Evolutionary conservation across 2,329 filamentous ascomycete species (phyloP).

Genomic region (Spiromastix sp.): DNA sequence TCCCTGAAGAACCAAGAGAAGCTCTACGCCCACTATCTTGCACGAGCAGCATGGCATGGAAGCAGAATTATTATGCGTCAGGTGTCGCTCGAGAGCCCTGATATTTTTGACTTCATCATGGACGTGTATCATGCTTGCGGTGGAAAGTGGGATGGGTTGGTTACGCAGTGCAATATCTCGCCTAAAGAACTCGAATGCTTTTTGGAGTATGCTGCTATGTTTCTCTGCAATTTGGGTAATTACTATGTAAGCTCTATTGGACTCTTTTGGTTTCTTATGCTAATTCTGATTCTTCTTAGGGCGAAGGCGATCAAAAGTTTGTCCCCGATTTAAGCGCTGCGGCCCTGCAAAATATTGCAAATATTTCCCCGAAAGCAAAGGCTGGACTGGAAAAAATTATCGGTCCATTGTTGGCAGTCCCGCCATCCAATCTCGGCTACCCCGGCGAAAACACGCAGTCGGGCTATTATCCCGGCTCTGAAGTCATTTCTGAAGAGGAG

Average conservation of each 20-base stretch:
- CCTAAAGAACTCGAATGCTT: slow-evolving; percentile 30
- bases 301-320: slow-evolving; percentile 20
- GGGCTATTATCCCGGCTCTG: slow-evolving; percentile 1
- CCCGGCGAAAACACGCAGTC: slow-evolving; percentile 34
- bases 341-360: slow-evolving; percentile 8
- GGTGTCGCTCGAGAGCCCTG: slow-evolving; percentile 40
- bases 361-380: slow-evolving; percentile 1
- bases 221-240: slow-evolving; percentile 46
- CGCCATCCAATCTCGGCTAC: slow-evolving; percentile 30
- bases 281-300: slow-evolving; percentile 8
- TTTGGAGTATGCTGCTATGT: slow-evolving; percentile 35
- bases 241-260: slow-evolving; percentile 24
- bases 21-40: slow-evolving; percentile 16
- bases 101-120: slow-evolving; percentile 46
- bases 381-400: slow-evolving; percentile 5
- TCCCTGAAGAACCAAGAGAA: slow-evolving; percentile 10
- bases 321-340: slow-evolving; percentile 13
- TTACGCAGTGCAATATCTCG: slow-evolving; percentile 28
- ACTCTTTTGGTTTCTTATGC: not conserved
- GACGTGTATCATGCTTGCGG: slow-evolving; percentile 37
- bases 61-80: slow-evolving; percentile 41
- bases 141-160: slow-evolving; percentile 39
- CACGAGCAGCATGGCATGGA: slow-evolving; percentile 8
- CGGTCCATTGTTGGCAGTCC: slow-evolving; percentile 6
- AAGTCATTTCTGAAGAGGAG: slow-evolving; percentile 1